A percentile compares a stretch with the other conserved stretches of the same genome.
Evolutionary conservation across 345 rosid genomes (phyloP).

Genomic region (Heritiera littoralis): DNA sequence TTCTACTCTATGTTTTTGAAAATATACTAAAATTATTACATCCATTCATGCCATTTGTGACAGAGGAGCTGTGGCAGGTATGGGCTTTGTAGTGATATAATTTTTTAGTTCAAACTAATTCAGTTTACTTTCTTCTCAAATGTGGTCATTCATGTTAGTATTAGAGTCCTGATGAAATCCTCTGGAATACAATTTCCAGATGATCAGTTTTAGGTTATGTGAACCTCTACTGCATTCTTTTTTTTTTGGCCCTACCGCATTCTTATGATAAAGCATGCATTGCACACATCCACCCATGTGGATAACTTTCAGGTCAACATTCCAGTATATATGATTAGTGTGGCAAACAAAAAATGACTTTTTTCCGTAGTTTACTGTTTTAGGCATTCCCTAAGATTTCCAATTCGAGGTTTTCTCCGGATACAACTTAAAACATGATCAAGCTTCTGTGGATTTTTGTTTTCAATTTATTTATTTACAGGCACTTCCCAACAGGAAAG

Average conservation of each 20-base stretch:
- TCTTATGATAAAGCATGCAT: not conserved
- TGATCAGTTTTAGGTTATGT: not conserved
- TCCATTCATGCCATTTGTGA: conserved; percentile 98
- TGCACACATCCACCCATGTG: not conserved
- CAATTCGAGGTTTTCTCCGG: not conserved
- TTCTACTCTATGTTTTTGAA: conserved; percentile 81
- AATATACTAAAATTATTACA: conserved; percentile 82
- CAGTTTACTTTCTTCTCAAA: not conserved
- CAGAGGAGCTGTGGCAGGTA: conserved; percentile 99
- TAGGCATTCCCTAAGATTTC: conserved; percentile 1
- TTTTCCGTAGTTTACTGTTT: not conserved
- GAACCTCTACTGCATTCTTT: not conserved
- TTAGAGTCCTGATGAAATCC: not conserved
- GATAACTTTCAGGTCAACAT: not conserved
- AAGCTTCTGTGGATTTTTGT: not conserved
- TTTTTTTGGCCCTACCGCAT: not conserved
- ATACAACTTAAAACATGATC: not conserved
- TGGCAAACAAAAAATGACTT: not conserved
- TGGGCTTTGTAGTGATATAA: not conserved
- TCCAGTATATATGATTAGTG: not conserved
- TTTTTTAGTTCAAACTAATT: not conserved
- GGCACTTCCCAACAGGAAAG: conserved; percentile 76
- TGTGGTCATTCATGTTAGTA: conserved; percentile 1
- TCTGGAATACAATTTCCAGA: not conserved
- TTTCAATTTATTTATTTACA: conserved; percentile 31